A percentile compares a stretch with the other conserved stretches of the same genome.
These are phyloP conservation scores for Fusarium continuum DNA, from an alignment of 2,329 filamentous ascomycete genomes.

Conservation along the genomic window DNA sequence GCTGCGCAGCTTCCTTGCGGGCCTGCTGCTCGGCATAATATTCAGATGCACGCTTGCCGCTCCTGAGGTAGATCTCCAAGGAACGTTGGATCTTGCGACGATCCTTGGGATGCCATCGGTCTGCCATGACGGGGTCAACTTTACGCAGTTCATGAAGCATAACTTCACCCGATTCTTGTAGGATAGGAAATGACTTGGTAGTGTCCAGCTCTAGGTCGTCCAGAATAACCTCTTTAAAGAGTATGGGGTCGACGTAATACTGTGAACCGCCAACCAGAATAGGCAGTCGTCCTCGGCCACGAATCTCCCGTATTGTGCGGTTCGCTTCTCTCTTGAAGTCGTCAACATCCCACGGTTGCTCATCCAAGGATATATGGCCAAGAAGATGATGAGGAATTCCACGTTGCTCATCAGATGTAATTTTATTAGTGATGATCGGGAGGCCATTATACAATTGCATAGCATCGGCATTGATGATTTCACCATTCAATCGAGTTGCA, in stretches of 20 bases:
- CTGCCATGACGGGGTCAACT: slow-evolving; percentile 89
- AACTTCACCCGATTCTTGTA: slow-evolving; percentile 74
- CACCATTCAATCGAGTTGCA: slow-evolving; percentile 83
- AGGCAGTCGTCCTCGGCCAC: slow-evolving; percentile 79
- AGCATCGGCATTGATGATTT: slow-evolving; percentile 96
- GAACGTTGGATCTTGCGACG: slow-evolving; percentile 88
- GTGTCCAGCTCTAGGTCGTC: slow-evolving; percentile 51
- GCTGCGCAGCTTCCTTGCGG: slow-evolving; percentile 47
- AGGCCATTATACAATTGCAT: slow-evolving; percentile 97
- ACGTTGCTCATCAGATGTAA: slow-evolving; percentile 76
- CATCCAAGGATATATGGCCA: slow-evolving; percentile 76
- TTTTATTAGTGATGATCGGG: slow-evolving; percentile 95
- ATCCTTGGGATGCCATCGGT: slow-evolving; percentile 94
- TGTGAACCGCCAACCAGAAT: slow-evolving; percentile 95
- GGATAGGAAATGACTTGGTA: slow-evolving; percentile 68
- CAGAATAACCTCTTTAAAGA: slow-evolving; percentile 75
- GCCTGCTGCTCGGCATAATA: slow-evolving; percentile 81
- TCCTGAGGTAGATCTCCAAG: slow-evolving; percentile 87
- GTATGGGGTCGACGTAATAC: slow-evolving; percentile 90
- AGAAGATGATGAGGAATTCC: slow-evolving; percentile 90
- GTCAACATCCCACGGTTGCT: slow-evolving; percentile 85
- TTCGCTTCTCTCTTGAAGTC: slow-evolving; percentile 77
- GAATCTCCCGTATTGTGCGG: slow-evolving; percentile 78
- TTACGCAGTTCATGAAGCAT: slow-evolving; percentile 78
- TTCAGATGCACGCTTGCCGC: slow-evolving; percentile 82